phyloP scores from a whole-genome alignment of 306 rosid species.

The Begonia loranthoides region DNA sequence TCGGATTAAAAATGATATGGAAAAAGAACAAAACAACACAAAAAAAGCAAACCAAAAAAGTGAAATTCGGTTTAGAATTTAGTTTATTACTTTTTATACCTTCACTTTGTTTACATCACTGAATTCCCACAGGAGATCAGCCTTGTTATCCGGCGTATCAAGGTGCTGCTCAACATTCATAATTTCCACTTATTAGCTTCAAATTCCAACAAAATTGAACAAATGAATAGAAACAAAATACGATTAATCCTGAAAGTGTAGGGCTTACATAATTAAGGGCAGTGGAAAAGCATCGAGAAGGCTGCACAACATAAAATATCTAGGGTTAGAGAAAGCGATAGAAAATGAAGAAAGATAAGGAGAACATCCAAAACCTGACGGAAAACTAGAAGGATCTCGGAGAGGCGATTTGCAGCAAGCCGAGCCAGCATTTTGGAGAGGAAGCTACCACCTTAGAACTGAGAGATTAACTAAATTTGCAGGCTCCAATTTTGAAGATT shows the following conservation, averaged over 20 bases:
- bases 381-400: conserved; percentile 68
- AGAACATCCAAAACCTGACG: conserved; percentile 49
- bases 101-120: conserved; percentile 35
- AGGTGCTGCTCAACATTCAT: conserved; percentile 40
- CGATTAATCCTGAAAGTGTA: neutral
- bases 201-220: neutral
- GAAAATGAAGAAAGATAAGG: conserved; percentile 5
- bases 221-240: no score
- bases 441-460: neutral
- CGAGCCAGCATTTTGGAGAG: conserved; percentile 66
- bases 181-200: conserved; percentile 11
- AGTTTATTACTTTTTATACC: conserved; percentile 18
- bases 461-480: neutral
- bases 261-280: conserved; percentile 81
- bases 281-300: conserved; percentile 69
- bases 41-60: no score
- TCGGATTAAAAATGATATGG: no score
- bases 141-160: conserved; percentile 73
- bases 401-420: conserved; percentile 57
- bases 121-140: conserved; percentile 80
- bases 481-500: conserved; percentile 2
- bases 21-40: no score
- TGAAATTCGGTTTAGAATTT: no score
- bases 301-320: conserved; percentile 22
- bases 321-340: conserved; percentile 4